Base-by-base conservation (phyloP, 805 yeast species). In the Komagataella populi region DNA sequence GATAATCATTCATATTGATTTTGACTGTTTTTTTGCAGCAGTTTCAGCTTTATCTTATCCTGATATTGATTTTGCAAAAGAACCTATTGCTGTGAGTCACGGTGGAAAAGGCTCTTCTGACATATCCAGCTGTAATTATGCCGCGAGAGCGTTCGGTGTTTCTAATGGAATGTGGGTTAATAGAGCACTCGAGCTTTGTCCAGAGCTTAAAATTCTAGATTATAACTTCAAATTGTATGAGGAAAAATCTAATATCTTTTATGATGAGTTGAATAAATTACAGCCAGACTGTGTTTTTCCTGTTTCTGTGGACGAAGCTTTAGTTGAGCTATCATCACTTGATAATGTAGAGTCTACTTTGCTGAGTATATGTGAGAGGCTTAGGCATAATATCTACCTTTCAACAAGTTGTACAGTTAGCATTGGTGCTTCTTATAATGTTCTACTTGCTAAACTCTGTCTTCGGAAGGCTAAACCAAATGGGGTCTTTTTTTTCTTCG, bases 1-100 rank as follows among this genome's bases (percentile, higher is more conserved):
- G 39, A 61, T 74, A 1, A 76, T 90, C 7, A 62, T 90, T 51
- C 97, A 91, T 63, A 73, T 91, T 39, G 99, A 91, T 63, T 91
- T 89, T 64, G 99, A 91, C 63, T 88, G 96, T 56, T 91, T 93
- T 60, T 91, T 91, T 66, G 97, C 90, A 2, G 76, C 95, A 0
- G 96, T 84, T 0, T 85, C 96, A 0, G 76, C 87, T 2, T 66
- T 81, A 51, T 70, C 67, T 14, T 83, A 84, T 0, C 71, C 79
- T 2, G 60, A 83, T 16, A 30, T 30, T 30, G 78, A 77, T 53
- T 73, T 78, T 54, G 65, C 57, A 43, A 72, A 47, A 53, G 68
- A 57, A 65, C 83, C 73, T 70, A 83, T 61, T 65, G 91, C 66
- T 69, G 96, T 70, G 70, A 72, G 83, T 0, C 81, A 78, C 58